Conservation (phyloP, 306 rosid genomes). For the Datisca glomerata region DNA sequence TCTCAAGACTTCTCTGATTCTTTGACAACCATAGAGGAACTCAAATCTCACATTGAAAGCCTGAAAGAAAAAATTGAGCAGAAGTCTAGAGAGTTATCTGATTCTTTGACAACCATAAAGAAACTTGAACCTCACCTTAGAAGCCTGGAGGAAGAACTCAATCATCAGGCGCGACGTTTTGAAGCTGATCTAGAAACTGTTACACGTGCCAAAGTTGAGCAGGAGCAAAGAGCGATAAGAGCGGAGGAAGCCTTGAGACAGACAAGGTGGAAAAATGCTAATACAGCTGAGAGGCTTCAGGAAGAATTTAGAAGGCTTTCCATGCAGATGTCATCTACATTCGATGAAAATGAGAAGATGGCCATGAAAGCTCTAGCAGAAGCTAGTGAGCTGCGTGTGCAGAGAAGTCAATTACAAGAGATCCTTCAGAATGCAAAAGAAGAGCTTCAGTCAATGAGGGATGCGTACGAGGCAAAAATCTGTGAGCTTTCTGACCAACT, state of each 20-base stretch:
- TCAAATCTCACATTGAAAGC: slow-evolving; percentile 45
- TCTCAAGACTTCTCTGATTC: slow-evolving; percentile 68
- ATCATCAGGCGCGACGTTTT: slow-evolving; percentile 53
- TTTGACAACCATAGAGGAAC: slow-evolving; percentile 37
- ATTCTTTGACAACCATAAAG: slow-evolving; percentile 56
- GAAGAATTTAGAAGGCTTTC: slow-evolving; percentile 79
- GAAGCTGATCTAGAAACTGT: slow-evolving; percentile 66
- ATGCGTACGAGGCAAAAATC: slow-evolving; percentile 33
- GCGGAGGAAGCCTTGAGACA: slow-evolving; percentile 77
- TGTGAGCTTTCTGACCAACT: slow-evolving; percentile 39
- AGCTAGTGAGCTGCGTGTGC: slow-evolving; percentile 47
- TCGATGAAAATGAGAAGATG: slow-evolving; percentile 84
- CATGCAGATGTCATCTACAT: slow-evolving; percentile 61
- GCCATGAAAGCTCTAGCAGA: slow-evolving; percentile 59
- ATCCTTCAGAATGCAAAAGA: slow-evolving; percentile 39
- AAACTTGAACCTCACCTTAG: slow-evolving; percentile 51
- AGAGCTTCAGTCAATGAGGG: slow-evolving; percentile 40
- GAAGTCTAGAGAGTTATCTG: slow-evolving; percentile 54
- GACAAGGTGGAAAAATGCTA: slow-evolving; percentile 55
- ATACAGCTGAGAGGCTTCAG: slow-evolving; percentile 81
- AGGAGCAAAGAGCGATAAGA: slow-evolving; percentile 81
- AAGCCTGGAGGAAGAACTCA: slow-evolving; percentile 60
- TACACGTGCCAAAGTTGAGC: slow-evolving; percentile 57
- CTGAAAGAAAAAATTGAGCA: slow-evolving; percentile 60
- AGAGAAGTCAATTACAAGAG: slow-evolving; percentile 48